These are phyloP conservation scores for Discostella stelligeroides DNA, from an alignment of 108 stramenopile genomes.

Conservation along the genomic window DNA sequence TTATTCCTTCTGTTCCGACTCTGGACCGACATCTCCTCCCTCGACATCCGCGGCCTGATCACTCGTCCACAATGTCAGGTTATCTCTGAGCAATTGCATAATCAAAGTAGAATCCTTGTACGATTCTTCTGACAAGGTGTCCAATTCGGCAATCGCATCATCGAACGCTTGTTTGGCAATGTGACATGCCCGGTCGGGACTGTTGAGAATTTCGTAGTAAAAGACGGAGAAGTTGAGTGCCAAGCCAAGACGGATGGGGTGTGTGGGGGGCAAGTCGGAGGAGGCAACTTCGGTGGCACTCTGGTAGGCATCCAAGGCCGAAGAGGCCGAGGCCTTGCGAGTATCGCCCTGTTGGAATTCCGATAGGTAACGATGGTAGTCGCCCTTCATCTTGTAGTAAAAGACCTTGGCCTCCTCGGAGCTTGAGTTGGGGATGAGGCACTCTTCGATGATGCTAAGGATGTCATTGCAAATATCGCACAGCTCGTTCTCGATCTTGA, in stretches of 20 bases:
- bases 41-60: conserved; percentile 93
- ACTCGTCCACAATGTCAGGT: conserved; percentile 99
- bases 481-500: conserved; percentile 90
- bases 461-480: conserved; percentile 99
- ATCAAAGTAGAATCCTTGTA: conserved; percentile 99
- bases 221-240: conserved; percentile 99
- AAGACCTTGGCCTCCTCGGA: conserved; percentile 99
- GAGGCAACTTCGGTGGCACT: conserved; percentile 94
- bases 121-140: conserved; percentile 98
- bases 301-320: conserved; percentile 98
- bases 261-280: conserved; percentile 97
- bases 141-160: conserved; percentile 99
- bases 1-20: conserved; percentile 48
- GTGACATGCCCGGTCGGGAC: conserved; percentile 94
- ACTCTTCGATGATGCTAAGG: conserved; percentile 95
- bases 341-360: conserved; percentile 91
- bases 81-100: conserved; percentile 99
- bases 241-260: conserved; percentile 99
- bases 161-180: conserved; percentile 99
- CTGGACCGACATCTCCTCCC: conserved; percentile 67
- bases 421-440: conserved; percentile 97
- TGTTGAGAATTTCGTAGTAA: conserved; percentile 99
- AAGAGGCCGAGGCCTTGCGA: conserved; percentile 90
- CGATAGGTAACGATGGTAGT: conserved; percentile 99
- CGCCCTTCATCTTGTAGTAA: conserved; percentile 99